Evolutionary conservation across 2,329 filamentous ascomycete genomes (phyloP).

Genomic region (Sporothrix humicola): DNA sequence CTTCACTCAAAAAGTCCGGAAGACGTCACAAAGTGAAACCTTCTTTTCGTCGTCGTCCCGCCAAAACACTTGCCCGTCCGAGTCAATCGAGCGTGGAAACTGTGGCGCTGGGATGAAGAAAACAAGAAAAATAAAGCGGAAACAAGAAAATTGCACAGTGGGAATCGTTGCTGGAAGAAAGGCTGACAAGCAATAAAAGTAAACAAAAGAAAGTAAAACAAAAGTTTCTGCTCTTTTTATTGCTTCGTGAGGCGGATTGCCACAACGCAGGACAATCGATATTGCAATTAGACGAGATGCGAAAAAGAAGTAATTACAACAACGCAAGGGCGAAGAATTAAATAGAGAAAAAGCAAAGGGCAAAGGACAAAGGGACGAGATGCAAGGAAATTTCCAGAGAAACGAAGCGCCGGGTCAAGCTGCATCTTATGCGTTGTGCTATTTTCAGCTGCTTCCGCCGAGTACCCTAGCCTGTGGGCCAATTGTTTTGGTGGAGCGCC

Average conservation of each 20-base stretch:
- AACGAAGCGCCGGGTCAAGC: background rate
- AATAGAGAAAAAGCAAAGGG: background rate
- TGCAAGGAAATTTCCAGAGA: conserved; percentile 18
- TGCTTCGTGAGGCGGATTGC: background rate
- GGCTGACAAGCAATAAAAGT: background rate
- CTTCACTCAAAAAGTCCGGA: background rate
- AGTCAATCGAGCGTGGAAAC: background rate
- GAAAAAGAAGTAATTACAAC: background rate
- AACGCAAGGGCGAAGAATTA: conserved; percentile 20
- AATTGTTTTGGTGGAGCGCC: background rate
- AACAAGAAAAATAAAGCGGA: background rate
- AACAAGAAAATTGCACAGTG: background rate
- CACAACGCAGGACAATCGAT: conserved; percentile 27
- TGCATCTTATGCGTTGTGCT: conserved; percentile 9
- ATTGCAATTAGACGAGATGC: conserved; percentile 26
- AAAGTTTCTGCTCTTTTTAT: background rate
- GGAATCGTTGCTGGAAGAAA: background rate
- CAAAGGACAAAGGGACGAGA: background rate
- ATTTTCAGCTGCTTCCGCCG: conserved; percentile 10
- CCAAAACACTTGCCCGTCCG: background rate
- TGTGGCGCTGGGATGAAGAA: conserved; percentile 13
- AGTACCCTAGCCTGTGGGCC: background rate
- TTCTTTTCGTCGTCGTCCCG: conserved; percentile 14
- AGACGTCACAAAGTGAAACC: conserved; percentile 20
- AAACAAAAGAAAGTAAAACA: background rate